phyloP scores from a whole-genome alignment of 495 filamentous ascomycete species.

The Aspergillus ellipticus region DNA sequence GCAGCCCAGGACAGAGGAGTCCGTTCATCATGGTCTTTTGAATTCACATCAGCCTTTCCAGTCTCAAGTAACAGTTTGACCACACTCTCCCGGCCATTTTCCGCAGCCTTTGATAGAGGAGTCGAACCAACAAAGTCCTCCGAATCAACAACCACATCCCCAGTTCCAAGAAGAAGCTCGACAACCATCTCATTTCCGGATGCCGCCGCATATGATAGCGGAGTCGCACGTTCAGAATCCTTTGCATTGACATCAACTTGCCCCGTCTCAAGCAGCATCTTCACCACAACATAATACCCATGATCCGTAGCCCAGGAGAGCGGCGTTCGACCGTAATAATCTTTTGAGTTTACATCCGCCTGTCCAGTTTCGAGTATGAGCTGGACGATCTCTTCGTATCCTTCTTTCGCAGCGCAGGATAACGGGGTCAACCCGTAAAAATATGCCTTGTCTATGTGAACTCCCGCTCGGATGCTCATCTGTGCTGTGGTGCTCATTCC shows the following conservation, averaged over 20 bases:
- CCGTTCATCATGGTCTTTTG: neutral
- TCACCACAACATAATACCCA: too few relatives aligned
- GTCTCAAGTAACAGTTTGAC: neutral
- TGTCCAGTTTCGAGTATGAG: neutral
- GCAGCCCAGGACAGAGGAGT: constrained; percentile 2
- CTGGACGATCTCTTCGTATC: neutral
- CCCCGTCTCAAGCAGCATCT: too few relatives aligned
- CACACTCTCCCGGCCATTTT: neutral
- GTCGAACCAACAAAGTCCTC: too few relatives aligned
- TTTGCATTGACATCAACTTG: too few relatives aligned
- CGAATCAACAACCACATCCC: too few relatives aligned
- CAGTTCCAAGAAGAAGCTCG: too few relatives aligned
- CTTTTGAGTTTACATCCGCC: neutral
- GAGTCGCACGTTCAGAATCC: too few relatives aligned
- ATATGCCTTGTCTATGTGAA: neutral
- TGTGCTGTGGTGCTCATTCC: neutral
- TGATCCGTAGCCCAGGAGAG: too few relatives aligned
- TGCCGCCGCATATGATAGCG: too few relatives aligned
- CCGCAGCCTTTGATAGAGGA: neutral
- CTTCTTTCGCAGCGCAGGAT: neutral
- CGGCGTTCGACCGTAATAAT: neutral
- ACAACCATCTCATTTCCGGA: too few relatives aligned
- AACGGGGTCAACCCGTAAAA: neutral
- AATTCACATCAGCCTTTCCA: neutral
- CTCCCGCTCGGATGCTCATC: neutral